Base-by-base conservation (phyloP, 2,329 filamentous ascomycete species). In the Penicillium sp. region DNA sequence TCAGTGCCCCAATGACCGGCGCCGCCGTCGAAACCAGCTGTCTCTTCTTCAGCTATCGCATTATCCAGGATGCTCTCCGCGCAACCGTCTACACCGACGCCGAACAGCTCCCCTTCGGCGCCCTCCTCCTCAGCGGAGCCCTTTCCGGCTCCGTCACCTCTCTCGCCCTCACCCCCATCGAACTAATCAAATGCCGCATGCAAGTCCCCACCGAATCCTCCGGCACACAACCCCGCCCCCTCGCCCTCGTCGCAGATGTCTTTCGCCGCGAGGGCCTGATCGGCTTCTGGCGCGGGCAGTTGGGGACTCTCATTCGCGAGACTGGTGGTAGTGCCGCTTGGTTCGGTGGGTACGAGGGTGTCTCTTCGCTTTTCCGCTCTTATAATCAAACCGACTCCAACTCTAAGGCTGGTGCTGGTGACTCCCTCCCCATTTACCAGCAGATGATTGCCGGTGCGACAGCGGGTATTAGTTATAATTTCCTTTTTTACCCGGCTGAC, bases 131-230 rank as follows among this genome's bases (percentile, higher is more conserved):
- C 48, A 95, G 91, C 16, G 94, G 94, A 43, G 93, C 90, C 45
- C 88, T 91, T 54, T 89, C 92, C 1, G 94, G 94, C 29, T 89
- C 90, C 34, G 89, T 96, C 67, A 96, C 94, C 0, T 96, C 91
- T 0, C 82, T 97, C 44, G 86, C 96, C 28, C 84, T 99, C 58
- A 99, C 94, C 0, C 94, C 94, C 0, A 91, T 99, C 62, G 94
- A 99, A 77, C 84, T 99, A 48, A 90, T 99, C 71, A 99, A 99
- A 77, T 99, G 94, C 83, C 95, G 94, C 76, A 96, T 99, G 77
- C 94, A 99, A 73, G 92, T 93, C 1, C 91, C 83, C 14, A 52
- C 77, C 4, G 71, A 70, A 21, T 68, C 67, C 2, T 72, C 72
- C 3, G 64, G 60, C 10, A 48, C 59, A 11, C 79, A 77, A 11